phyloP scores from a whole-genome alignment of 2,329 filamentous ascomycete genomes.

The Xylaria sp. region DNA sequence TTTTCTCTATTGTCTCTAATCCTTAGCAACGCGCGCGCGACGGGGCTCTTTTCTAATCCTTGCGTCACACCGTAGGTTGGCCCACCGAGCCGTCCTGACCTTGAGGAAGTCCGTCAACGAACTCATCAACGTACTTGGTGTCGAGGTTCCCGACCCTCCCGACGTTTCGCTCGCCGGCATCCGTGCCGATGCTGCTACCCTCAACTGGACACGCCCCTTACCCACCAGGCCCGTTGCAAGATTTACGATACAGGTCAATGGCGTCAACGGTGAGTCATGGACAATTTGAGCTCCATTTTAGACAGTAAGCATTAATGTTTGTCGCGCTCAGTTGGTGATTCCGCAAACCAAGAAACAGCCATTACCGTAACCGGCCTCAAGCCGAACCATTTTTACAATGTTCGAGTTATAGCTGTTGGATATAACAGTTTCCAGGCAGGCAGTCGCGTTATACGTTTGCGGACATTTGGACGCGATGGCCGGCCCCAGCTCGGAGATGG shows the following conservation, averaged over 20 bases:
- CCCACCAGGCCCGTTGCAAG: slow-evolving; percentile 72
- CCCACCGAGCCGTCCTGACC: slow-evolving; percentile 84
- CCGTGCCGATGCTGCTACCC: slow-evolving; percentile 79
- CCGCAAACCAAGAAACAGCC: slow-evolving; percentile 78
- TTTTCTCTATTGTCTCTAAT: slow-evolving; percentile 7
- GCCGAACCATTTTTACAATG: slow-evolving; percentile 88
- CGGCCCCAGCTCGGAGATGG: slow-evolving; percentile 62
- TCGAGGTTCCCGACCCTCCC: slow-evolving; percentile 90
- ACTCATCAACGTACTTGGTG: slow-evolving; percentile 85
- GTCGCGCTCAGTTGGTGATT: slow-evolving; percentile 72
- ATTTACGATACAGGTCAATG: slow-evolving; percentile 92
- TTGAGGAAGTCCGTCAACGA: slow-evolving; percentile 89
- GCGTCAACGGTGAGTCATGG: slow-evolving; percentile 72
- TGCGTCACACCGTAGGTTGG: slow-evolving; percentile 60
- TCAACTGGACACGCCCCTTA: slow-evolving; percentile 84
- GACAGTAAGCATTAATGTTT: slow-evolving; percentile 18
- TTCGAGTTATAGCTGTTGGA: slow-evolving; percentile 89
- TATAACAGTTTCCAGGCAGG: slow-evolving; percentile 90
- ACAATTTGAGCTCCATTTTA: not conserved
- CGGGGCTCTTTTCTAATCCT: slow-evolving; percentile 15
- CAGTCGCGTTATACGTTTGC: slow-evolving; percentile 80
- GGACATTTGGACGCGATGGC: slow-evolving; percentile 71
- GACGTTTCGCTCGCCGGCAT: slow-evolving; percentile 90
- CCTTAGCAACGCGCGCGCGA: not conserved
- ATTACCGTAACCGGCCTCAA: slow-evolving; percentile 87